Base-by-base conservation (phyloP, 805 yeast species). In the Metschnikowia aberdeeniae region DNA sequence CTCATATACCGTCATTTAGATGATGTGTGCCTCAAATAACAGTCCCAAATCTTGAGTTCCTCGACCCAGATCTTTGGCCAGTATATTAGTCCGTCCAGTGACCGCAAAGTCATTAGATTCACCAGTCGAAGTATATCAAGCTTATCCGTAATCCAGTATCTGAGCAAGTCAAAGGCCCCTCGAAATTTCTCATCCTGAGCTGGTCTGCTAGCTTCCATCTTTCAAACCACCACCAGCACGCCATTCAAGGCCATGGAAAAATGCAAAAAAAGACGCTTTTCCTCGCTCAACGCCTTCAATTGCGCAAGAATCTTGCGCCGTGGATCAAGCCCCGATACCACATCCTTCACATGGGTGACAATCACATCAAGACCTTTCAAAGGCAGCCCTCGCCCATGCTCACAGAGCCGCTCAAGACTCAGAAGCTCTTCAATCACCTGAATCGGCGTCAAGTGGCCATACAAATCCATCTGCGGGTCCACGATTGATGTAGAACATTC, bases 361-460 rank as follows among this genome's bases (percentile, higher is more conserved):
- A 85, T 58, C 5, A 80, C 64, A 36, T 75, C 67, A 11, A 81
- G 58, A 24, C 59, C 48, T 31, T 81, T 65, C 2, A 78, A 44
- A 12, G 44, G 51, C 10, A 56, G 49, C 20, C 19, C 24, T 14
- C 36, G 13, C 19, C 19, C 24, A 3, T 30, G 41, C 2, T 36
- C 36, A 13, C 58, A 40, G 8, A 50, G 35, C 22, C 34, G 10
- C 26, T 55, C 50, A 6, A 70, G 56, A 24, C 46, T 50, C 12
- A 41, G 39, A 22, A 90, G 65, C 56, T 88, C 96, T 5, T 65
- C 57, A 10, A 86, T 72, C 26, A 89, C 62, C 52, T 76, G 75
- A 2, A 61, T 54, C 4, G 97, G 95, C 10, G 85, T 82, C 63
- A 89, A 59, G 64, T 89, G 97, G 2, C 97, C 97, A 60, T 80